phyloP scores from a whole-genome alignment of 2,329 filamentous ascomycete genomes.

The Daldinia sp. region DNA sequence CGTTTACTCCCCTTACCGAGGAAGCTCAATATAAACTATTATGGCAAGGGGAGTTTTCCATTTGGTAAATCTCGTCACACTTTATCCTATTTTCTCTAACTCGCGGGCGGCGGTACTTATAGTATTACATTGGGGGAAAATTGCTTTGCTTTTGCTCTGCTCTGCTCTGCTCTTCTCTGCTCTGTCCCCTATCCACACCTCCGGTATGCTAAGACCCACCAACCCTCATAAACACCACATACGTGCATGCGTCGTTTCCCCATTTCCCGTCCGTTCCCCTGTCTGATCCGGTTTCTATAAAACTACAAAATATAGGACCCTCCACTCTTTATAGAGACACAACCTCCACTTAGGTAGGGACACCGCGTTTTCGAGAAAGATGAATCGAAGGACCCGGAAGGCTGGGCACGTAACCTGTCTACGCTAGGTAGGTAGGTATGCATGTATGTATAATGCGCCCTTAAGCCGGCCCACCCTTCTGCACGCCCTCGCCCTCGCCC shows the following conservation, averaged over 20 bases:
- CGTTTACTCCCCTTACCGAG: neutral
- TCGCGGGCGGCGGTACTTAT: neutral
- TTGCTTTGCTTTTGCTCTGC: too few relatives aligned
- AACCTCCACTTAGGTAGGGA: neutral
- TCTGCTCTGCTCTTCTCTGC: neutral
- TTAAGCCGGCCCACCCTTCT: conserved; percentile 33
- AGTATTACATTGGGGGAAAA: neutral
- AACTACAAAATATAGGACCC: neutral
- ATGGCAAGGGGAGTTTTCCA: neutral
- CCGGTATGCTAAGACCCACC: neutral
- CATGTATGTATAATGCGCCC: too few relatives aligned
- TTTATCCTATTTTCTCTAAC: conserved; percentile 9
- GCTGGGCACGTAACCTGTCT: too few relatives aligned
- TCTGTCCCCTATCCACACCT: conserved; percentile 29
- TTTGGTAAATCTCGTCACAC: neutral
- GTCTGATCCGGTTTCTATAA: neutral
- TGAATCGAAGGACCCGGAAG: too few relatives aligned
- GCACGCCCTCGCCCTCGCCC: conserved; percentile 38
- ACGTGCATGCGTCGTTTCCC: neutral
- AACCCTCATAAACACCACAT: neutral
- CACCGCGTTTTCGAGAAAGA: too few relatives aligned
- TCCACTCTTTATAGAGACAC: too few relatives aligned
- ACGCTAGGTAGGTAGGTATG: too few relatives aligned
- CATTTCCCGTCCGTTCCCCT: neutral
- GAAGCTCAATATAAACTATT: neutral